Base-by-base conservation (phyloP, 192 early-diverging fungal genomes). In the Pilaira anomala region DNA sequence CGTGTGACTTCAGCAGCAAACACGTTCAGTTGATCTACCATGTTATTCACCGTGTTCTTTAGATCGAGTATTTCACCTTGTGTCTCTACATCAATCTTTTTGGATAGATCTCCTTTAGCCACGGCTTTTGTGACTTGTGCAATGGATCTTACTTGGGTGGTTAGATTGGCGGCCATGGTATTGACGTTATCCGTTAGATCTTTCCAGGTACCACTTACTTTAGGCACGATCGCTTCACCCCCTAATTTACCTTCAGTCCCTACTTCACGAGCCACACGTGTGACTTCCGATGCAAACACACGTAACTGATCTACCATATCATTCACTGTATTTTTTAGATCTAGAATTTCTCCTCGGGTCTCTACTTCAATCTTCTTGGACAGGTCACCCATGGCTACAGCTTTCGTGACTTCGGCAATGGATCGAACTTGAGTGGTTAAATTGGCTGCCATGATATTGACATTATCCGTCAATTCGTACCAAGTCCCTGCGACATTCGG, bases 1-100 rank as follows among this genome's bases (percentile, higher is more conserved):
- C 88, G 80, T 0, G 85, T 85, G 1, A 88, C 85, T 63, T 89
- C 87, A 0, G 73, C 48, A 0, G 87, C 81, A 68, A 89, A 88
- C 0, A 60, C 67, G 62, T 65, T 64, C 3, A 78, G 22, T n/a
- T 71, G 57, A 60, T 78, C 79, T 7, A 86, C 84, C 75, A 86
- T 78, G 3, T 54, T 66, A 66, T 86, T 86, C 42, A 86, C 80
- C 0, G 78, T 83, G 3, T 73, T 40, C 26, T 86, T 86, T 3
- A 86, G 72, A 39, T 79, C 76, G 0, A 64, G 61, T 68, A 86
- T 80, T 64, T 86, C 85, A 14, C 85, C 85, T 21, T 69, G 57
- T 2, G 80, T 72, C 25, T 79, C 75, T 0, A 77, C 78, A 1
- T 65, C 69, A 5, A 87, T 79, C 11, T 71, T 73, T 21, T 50